Evolutionary conservation across 2,329 filamentous ascomycete species (phyloP), one percentile per base, ranked within the genome.

Genomic region (Trichophyton verrucosum): DNA sequence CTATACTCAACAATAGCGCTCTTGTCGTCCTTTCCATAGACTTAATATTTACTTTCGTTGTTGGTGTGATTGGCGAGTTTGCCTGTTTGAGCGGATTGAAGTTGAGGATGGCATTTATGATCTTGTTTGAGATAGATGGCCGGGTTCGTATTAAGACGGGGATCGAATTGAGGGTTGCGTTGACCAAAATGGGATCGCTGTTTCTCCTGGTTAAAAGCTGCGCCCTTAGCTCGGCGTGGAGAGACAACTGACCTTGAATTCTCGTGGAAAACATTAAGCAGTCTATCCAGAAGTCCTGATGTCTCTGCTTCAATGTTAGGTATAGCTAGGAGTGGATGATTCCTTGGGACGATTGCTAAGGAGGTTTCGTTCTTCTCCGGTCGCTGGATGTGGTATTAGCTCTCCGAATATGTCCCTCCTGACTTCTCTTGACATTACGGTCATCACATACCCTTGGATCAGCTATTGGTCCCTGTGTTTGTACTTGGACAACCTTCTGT

Each of bases 11-110:
- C 44, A 97, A 80, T 55, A 99, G 77, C 66, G 91, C 85, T 68
- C 91, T 84, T 2, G 88, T 88, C 24, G 94, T 99, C 71, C 95
- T 90, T 73, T 96, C 92, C 85, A 99, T 94, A 3, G 92, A 97
- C 74, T 86, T 90, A 63, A 95, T 82, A 67, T 92, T 84, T 62
- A 99, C 87, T 67, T 87, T 90, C 57, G 83, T 82, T 70, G 86
- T 89, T 2, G 89, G 82, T 0, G 88, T 92, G 78, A 95, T 82
- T 2, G 87, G 86, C 1, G 84, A 83, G 68, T 84, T 87, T 61
- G 88, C 89, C 65, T 89, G 82, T 73, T 88, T 90, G 51, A 96
- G 77, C 0, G 94, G 94, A 70, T 96, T 96, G 80, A 96, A 99
- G 72, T 85, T 91, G 66, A 99, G 80, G 33, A 97, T 80, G 15